A percentile compares a stretch with the other conserved stretches of the same genome.
phyloP scores from a whole-genome alignment of 306 rosid species.

The Quercus variabilis region DNA sequence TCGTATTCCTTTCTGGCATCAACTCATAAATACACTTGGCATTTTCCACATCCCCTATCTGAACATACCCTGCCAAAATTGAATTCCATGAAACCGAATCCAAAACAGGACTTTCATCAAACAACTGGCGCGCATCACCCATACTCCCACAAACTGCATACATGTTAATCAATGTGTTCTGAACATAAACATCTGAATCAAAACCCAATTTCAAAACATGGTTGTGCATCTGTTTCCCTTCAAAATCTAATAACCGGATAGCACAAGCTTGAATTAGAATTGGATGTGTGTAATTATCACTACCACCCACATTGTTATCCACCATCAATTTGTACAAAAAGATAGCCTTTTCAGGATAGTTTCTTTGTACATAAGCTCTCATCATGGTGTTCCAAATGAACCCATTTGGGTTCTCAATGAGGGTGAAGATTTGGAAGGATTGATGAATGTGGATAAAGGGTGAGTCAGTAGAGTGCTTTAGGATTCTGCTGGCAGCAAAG shows the following conservation, averaged over 20 bases:
- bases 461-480: constrained; percentile 44
- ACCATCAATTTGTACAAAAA: constrained; percentile 38
- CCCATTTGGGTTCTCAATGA: constrained; percentile 52
- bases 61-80: constrained; percentile 65
- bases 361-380: constrained; percentile 53
- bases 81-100: constrained; percentile 84
- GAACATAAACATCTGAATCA: constrained; percentile 50
- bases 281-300: constrained; percentile 63
- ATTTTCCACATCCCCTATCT: constrained; percentile 37
- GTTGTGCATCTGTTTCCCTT: constrained; percentile 54
- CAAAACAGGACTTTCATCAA: constrained; percentile 63
- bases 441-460: constrained; percentile 37
- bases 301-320: constrained; percentile 14
- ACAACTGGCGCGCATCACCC: constrained; percentile 52
- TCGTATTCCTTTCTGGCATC: constrained; percentile 57
- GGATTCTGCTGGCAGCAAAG: constrained; percentile 62
- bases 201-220: constrained; percentile 63
- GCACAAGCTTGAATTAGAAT: constrained; percentile 63
- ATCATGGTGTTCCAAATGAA: constrained; percentile 80
- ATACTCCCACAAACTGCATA: constrained; percentile 60
- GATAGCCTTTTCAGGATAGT: constrained; percentile 38
- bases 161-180: constrained; percentile 65
- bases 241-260: constrained; percentile 37
- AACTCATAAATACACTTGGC: constrained; percentile 34
- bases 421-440: constrained; percentile 44